Base-by-base conservation (phyloP, 768 basidiomycete species). In the Amanita pallidorosea region DNA sequence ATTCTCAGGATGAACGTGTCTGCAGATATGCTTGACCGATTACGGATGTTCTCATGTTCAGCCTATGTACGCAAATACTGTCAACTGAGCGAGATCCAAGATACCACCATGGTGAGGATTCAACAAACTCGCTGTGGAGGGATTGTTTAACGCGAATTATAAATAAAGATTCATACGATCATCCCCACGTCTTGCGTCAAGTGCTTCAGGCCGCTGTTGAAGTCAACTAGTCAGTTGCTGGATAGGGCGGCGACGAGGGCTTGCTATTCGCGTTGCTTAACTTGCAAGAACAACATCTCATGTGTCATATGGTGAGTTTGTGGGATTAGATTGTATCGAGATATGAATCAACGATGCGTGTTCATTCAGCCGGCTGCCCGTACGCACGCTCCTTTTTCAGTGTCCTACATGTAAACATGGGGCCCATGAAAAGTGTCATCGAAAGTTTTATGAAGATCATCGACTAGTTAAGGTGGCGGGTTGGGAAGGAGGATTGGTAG, bases 331-430 rank as follows among this genome's bases (percentile, higher is more conserved):
- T 11, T 45, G 42, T 18, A 3, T 8, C 34, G 41, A 37, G 43
- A 7, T 44, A 31, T 13, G n/a, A n/a, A n/a, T 49, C 31, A 12
- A 51, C 49, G 43, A 38, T 44, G 50, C 50, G 15, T n/a, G 47
- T 53, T 45, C 18, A 3, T 54, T 1, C 29, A 90, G 88, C 62
- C 89, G 80, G 49, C 76, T 91, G 25, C 88, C 89, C 3, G 85
- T 90, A 13, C 78, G 76, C 25, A 68, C 76, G 0, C 67, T 88
- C 4, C 64, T 87, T 2, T 84, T 89, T 60, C 80, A 82, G 47
- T 91, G 89, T 61, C 74, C 84, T 0, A 66, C 85, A 1, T 92
- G 89, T 60, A 67, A 75, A 38, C 89, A 92, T 54, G 89, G 89
- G 0, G 88, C 88, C 0, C 89, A 92, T 56, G 83, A 84, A 56